phyloP scores from a whole-genome alignment of 192 early-diverging fungal genomes.

The Umbelopsis sp. region DNA sequence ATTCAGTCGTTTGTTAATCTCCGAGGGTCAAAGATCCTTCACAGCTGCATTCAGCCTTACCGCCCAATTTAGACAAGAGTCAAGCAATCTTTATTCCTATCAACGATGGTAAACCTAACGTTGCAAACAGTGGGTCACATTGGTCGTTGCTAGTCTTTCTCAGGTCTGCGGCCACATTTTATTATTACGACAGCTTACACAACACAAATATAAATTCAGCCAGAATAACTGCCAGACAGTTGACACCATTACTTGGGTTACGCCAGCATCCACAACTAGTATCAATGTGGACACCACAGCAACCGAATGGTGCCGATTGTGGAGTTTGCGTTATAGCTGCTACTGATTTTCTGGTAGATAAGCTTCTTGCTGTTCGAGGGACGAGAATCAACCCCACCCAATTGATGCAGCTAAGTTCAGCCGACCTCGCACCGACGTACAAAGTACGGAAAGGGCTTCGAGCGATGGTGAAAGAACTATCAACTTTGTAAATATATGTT shows the following conservation, averaged over 20 bases:
- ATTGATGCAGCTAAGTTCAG: neutral
- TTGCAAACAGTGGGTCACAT: slow-evolving; percentile 32
- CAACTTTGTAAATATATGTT: neutral
- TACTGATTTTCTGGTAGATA: slow-evolving; percentile 10
- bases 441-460: slow-evolving; percentile 5
- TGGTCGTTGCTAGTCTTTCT: slow-evolving; percentile 33
- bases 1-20: too few species aligned
- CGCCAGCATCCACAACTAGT: neutral
- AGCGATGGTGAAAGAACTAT: neutral
- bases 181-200: slow-evolving; percentile 34
- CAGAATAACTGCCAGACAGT: neutral
- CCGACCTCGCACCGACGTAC: neutral
- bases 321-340: slow-evolving; percentile 28
- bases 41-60: slow-evolving; percentile 23
- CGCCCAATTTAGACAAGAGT: slow-evolving; percentile 14
- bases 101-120: slow-evolving; percentile 28
- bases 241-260: slow-evolving; percentile 4
- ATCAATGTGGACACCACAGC: slow-evolving; percentile 24
- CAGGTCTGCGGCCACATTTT: slow-evolving; percentile 17
- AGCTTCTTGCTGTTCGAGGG: slow-evolving; percentile 3
- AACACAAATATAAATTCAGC: slow-evolving; percentile 16
- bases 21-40: neutral
- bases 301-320: slow-evolving; percentile 29
- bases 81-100: slow-evolving; percentile 30
- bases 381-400: neutral